Conservation (phyloP, 352 stramenopile genomes). For the Pythium plurisporium region DNA sequence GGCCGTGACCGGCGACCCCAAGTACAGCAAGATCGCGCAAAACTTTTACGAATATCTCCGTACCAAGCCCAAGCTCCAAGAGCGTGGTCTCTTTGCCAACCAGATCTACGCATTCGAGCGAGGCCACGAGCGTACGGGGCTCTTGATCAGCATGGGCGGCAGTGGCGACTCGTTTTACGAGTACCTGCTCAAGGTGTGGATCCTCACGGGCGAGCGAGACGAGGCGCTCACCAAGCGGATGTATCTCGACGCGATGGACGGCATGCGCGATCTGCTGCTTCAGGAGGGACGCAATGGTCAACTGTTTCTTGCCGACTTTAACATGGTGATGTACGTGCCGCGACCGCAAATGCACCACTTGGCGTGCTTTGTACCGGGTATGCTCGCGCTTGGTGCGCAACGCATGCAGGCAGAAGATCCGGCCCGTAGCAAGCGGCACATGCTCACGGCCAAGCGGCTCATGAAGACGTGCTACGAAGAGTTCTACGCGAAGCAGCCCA, state of each 20-base stretch:
- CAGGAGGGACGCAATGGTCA: constrained; percentile 54
- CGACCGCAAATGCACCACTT: constrained; percentile 88
- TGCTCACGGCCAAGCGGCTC: constrained; percentile 85
- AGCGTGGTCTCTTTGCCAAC: constrained; percentile 87
- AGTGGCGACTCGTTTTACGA: constrained; percentile 99
- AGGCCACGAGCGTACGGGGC: constrained; percentile 39
- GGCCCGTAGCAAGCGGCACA: constrained; percentile 70
- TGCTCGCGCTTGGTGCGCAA: constrained; percentile 74
- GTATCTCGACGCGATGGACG: constrained; percentile 93
- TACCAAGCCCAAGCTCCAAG: constrained; percentile 34
- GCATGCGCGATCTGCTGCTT: constrained; percentile 86
- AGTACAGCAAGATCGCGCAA: constrained; percentile 64
- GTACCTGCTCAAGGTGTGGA: constrained; percentile 97
- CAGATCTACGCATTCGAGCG: constrained; percentile 58
- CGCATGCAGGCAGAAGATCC: no score
- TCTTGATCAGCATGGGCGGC: constrained; percentile 79
- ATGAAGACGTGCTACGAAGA: constrained; percentile 92
- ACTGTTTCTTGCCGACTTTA: no score
- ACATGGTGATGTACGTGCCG: no score
- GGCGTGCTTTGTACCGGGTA: constrained; percentile 88
- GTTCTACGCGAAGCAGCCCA: constrained; percentile 89
- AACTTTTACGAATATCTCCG: constrained; percentile 52
- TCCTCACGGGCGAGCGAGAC: constrained; percentile 90
- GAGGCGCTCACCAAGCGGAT: constrained; percentile 60
- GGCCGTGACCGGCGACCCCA: constrained; percentile 62